Percentiles rank a stretch among this genome's conserved stretches.
These are phyloP conservation scores for Lagerstroemia speciosa DNA, from an alignment of 345 rosid genomes.

Conservation along the genomic window DNA sequence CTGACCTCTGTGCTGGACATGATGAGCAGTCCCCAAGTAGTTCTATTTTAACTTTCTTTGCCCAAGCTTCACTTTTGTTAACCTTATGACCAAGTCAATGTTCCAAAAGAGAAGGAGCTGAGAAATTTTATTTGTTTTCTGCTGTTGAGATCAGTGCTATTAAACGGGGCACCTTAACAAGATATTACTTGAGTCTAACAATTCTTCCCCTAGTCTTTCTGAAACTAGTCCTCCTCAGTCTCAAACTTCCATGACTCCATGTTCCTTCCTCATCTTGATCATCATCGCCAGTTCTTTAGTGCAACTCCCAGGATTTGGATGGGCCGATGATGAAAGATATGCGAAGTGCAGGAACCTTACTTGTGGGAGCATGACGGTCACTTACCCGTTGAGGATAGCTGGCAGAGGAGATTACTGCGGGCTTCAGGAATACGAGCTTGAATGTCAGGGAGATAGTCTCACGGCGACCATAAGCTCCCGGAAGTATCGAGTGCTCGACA, in stretches of 20 bases:
- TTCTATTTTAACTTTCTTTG: too few species aligned
- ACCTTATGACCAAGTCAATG: too few species aligned
- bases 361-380: background rate
- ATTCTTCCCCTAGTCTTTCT: background rate
- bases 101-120: too few species aligned
- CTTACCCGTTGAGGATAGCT: slow-evolving; percentile 17
- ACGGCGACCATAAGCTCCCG: background rate
- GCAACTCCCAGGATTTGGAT: too few species aligned
- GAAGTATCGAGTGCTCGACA: slow-evolving; percentile 8
- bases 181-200: too few species aligned
- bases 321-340: background rate
- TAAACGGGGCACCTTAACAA: too few species aligned
- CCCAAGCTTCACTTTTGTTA: too few species aligned
- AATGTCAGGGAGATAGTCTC: slow-evolving; percentile 6
- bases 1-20: too few species aligned
- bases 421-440: slow-evolving; percentile 9
- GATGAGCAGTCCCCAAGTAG: too few species aligned
- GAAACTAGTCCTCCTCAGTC: background rate
- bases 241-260: background rate
- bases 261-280: background rate
- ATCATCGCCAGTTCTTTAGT: background rate
- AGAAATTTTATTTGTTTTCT: too few species aligned
- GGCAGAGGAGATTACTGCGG: slow-evolving; percentile 15
- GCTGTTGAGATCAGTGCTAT: too few species aligned
- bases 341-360: background rate